Evolutionary conservation across 73 alveolate genomes (phyloP), one percentile per base, ranked within the genome.

Genomic region (Tetrahymena thermophila): DNA sequence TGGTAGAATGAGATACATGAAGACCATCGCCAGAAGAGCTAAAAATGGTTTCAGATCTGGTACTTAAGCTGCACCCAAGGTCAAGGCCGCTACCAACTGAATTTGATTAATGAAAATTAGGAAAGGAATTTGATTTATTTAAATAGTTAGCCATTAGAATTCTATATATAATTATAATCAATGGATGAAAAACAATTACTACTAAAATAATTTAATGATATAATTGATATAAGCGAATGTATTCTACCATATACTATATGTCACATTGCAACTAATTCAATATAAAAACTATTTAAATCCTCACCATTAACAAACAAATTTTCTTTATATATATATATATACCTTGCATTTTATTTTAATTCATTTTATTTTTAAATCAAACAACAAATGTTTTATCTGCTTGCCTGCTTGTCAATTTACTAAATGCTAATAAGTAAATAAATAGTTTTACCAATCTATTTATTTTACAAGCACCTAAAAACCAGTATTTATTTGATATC

Each of bases 1-100:
- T 94, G 99, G 99, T 34, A 98, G 99, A 97, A 95, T 96, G 98
- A 96, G 98, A 96, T 96, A 98, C 96, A 94, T 98, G 97, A 98
- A 98, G 96, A 96, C 96, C 83, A 96, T 98, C 42, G 94, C 97
- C 43, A 97, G 98, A 97, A 97, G 99, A 97, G 98, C 98, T 85
- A 98, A 98, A 98, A 98, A 98, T 96, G 99, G 99, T 57, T 98
- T 97, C 98, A 98, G 99, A 97, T 98, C 98, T 37, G 98, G 98
- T 34, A 97, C 98, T 58, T 42, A 89, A 84, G 98, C 98, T 94
- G 34, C 56, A 89, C 97, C 98, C 43, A 95, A 94, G 94, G 97
- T 95, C 85, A 43, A 57, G 40, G 96, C 96, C 31, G 89, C 89
- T 34, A 7, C 89, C 89, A 71, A 71, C 89, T 71, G 89, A 71